Conservation (phyloP, 2,329 filamentous ascomycete genomes). For the Fusarium avenaceum region DNA sequence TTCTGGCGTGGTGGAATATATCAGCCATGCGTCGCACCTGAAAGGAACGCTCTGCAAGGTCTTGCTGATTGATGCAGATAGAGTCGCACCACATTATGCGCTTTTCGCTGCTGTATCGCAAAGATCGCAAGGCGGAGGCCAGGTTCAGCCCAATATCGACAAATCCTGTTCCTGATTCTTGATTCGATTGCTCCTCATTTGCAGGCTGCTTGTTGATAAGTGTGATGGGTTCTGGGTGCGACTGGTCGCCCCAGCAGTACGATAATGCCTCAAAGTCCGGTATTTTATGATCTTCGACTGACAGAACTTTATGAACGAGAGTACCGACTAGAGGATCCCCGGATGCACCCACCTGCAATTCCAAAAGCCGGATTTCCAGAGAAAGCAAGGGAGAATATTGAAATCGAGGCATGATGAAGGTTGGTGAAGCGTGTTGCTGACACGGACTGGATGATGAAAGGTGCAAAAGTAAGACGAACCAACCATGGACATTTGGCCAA, state of each 20-base stretch:
- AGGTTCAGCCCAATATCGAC: neutral
- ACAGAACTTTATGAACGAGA: neutral
- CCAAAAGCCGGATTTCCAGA: neutral
- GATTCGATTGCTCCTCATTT: neutral
- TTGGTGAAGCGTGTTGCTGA: too few relatives aligned
- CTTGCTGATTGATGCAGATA: conserved; percentile 6
- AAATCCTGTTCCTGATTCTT: neutral
- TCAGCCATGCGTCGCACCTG: conserved; percentile 5
- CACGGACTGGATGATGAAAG: too few relatives aligned
- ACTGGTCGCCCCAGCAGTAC: conserved; percentile 11
- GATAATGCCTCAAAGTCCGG: neutral
- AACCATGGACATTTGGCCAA: too few relatives aligned
- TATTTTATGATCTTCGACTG: neutral
- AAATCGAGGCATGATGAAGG: too few relatives aligned
- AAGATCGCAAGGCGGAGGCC: neutral
- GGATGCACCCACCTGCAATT: neutral
- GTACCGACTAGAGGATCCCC: neutral
- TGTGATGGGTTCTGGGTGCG: neutral
- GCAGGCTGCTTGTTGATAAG: neutral
- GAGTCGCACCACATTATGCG: conserved; percentile 7
- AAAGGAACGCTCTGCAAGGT: neutral
- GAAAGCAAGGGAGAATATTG: neutral
- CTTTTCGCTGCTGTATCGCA: neutral
- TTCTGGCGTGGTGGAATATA: neutral
- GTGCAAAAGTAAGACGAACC: too few relatives aligned